Base-by-base conservation (phyloP, 805 yeast genomes). In the Teunomyces pallodes region DNA sequence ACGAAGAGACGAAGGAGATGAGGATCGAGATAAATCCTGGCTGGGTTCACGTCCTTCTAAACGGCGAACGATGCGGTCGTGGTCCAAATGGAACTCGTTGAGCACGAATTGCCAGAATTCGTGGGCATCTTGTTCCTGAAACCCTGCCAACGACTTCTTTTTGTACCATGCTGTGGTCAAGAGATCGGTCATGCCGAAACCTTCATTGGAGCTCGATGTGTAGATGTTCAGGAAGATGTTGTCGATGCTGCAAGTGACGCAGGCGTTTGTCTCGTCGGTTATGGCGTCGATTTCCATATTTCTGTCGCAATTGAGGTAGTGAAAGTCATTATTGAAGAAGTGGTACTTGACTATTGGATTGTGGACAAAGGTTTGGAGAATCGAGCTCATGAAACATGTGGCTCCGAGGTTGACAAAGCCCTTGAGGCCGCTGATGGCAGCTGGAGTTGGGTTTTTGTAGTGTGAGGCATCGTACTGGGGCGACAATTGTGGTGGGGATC, bases 101-200 rank as follows among this genome's bases (percentile, higher is more conserved):
- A 92, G 74, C 27, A 92, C 61, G 62, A 92, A 91, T 62, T 94
- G 97, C 86, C 96, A 86, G 66, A 92, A 94, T 66, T 94, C 99
- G 67, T 94, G 99, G 0, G 99, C 98, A 64, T 94, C 99, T 67
- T 94, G 99, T 66, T 94, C 97, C 31, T 94, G 86, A 56, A 91
- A 91, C 1, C 99, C 99, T 0, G 97, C 96, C 49, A 94, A 77
- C 30, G 90, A 80, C 54, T 87, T 81, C 56, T 89, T 87, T 42
- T 85, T 84, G 58, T 84, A 84, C 92, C 97, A 90, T 1, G 96
- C 85, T 9, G 96, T 88, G n/a, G 81, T 77, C 43, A 94, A 74
- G 42, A 94, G 67, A 44, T 86, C 80, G 2, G 94, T 84, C 53
- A 94, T 86, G 0, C 98, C 97, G 68, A 71, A 85, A 2, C 96